Evolutionary conservation across 2,329 filamentous ascomycete species (phyloP), one percentile per base, ranked within the genome.

Genomic region (Alternaria brassicicola): DNA sequence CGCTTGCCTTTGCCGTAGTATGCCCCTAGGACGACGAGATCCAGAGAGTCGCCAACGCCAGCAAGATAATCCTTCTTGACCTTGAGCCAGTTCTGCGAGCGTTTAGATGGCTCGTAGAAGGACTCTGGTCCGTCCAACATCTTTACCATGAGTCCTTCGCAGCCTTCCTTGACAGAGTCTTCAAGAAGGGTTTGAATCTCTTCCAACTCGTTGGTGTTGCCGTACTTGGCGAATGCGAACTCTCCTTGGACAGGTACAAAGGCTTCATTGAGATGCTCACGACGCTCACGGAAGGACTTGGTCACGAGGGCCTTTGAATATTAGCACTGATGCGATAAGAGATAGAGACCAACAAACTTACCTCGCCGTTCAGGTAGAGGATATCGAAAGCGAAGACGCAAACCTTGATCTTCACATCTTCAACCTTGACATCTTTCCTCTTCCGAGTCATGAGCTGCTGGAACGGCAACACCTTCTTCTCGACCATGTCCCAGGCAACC

Each of bases 391-490:
- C 95, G 77, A 97, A 98, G 9, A 98, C 92, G 77, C 93, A 98
- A 42, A 98, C 94, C 76, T 96, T 95, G 79, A 98, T 89, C 75
- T 96, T 97, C 61, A 98, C 90, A 68, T 98, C 94, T 73, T 97
- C 93, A 7, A 91, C 84, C 77, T 96, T 97, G 72, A 98, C 95
- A 68, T 98, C 94, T 80, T 98, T 99, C 76, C 91, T 89, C 82
- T 99, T 99, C 53, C 95, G 86, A 13, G 95, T 98, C 95, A 98
- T 98, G 42, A 99, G 85, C 75, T 97, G 93, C 77, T 99, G 95
- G 82, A 99, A 99, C 0, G 95, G 95, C 36, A 99, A 78, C 13
- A 99, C 92, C 77, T 97, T 97, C 84, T 97, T 97, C 81, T 95
- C 92, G 2, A 85, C 84, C n/a, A 92, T 85, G 77, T 99, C 95